These are phyloP conservation scores for Ceratocystis ficicola DNA, from an alignment of 2,329 filamentous ascomycete species.

Conservation along the genomic window DNA sequence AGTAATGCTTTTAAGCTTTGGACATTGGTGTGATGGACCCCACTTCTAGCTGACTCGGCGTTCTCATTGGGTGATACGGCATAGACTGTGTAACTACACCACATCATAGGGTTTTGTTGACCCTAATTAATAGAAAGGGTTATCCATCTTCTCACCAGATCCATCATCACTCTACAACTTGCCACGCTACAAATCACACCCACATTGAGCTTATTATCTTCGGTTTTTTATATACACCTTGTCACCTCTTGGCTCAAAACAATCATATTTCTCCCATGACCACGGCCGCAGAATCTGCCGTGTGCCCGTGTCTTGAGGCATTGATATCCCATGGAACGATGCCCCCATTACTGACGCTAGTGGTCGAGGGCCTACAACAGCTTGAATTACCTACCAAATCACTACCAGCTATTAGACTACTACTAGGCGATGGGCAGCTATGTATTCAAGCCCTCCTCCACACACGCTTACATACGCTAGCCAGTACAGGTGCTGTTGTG, in stretches of 20 bases:
- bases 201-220: too few species aligned
- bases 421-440: conserved; percentile 42
- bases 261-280: conserved; percentile 45
- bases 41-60: not conserved
- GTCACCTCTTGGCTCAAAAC: too few species aligned
- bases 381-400: conserved; percentile 27
- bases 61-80: not conserved
- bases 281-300: conserved; percentile 70
- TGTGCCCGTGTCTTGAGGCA: conserved; percentile 64
- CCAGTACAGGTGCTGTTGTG: conserved; percentile 35
- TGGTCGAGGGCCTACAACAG: conserved; percentile 36
- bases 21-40: not conserved
- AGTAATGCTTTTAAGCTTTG: not conserved
- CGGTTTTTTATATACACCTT: too few species aligned
- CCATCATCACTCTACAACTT: not conserved
- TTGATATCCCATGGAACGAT: conserved; percentile 65
- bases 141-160: too few species aligned
- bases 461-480: conserved; percentile 37
- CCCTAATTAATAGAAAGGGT: too few species aligned
- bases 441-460: conserved; percentile 43
- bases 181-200: not conserved
- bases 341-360: conserved; percentile 72
- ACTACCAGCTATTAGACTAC: conserved; percentile 35
- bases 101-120: too few species aligned
- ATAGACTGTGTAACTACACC: not conserved